A percentile compares a stretch with the other conserved stretches of the same genome.
Conservation (phyloP, 495 filamentous ascomycete species). For the Cryomyces antarcticus region DNA sequence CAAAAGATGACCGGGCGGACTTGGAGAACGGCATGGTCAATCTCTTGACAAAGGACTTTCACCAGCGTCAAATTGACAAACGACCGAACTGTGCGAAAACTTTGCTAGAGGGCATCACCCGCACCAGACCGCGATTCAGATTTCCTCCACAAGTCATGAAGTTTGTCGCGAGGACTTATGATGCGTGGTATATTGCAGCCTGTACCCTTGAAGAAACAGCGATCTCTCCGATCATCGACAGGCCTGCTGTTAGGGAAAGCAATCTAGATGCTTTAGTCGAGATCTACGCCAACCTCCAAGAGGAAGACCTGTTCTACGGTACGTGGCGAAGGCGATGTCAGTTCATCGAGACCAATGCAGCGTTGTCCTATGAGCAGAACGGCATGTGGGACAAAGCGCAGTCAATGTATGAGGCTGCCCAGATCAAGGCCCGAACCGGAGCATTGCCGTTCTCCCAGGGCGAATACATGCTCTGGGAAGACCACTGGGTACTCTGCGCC, state of each 20-base stretch:
- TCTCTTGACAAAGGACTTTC: constrained; percentile 83
- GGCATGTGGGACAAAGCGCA: constrained; percentile 99
- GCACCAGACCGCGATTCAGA: constrained; percentile 64
- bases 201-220: constrained; percentile 68
- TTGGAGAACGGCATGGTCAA: constrained; percentile 73
- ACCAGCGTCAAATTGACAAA: constrained; percentile 80
- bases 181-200: constrained; percentile 85
- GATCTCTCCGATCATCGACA: constrained; percentile 68
- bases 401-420: constrained; percentile 82
- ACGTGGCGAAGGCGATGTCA: constrained; percentile 89
- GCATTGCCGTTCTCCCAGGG: constrained; percentile 84
- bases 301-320: constrained; percentile 95
- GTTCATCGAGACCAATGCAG: constrained; percentile 91
- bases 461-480: constrained; percentile 98
- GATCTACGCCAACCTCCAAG: constrained; percentile 68
- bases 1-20: constrained; percentile 75
- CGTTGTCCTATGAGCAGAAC: constrained; percentile 91
- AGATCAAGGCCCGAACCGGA: constrained; percentile 88
- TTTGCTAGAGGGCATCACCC: constrained; percentile 65
- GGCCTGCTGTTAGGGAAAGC: constrained; percentile 63
- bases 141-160: constrained; percentile 92
- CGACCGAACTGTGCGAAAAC: constrained; percentile 87
- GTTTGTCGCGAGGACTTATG: constrained; percentile 73
- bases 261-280: constrained; percentile 87
- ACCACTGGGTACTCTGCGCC: constrained; percentile 94